These are phyloP conservation scores for Mycena capillaripes DNA, from an alignment of 768 basidiomycete genomes.

Conservation along the genomic window DNA sequence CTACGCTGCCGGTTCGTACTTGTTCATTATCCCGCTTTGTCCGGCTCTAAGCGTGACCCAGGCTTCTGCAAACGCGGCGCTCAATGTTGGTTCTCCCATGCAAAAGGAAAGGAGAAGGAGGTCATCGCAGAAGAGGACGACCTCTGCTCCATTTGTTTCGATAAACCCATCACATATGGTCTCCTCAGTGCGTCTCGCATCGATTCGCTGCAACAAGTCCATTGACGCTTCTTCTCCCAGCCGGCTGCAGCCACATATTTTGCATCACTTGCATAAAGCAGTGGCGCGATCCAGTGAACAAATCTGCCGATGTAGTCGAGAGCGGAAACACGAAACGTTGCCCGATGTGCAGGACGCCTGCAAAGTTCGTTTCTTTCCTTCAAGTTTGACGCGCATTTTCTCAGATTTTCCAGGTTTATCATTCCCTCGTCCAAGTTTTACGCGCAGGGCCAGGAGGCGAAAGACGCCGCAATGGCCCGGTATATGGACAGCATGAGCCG, in stretches of 20 bases:
- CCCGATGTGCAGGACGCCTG: slow-evolving; percentile 79
- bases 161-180: slow-evolving; percentile 78
- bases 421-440: slow-evolving; percentile 82
- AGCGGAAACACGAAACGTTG: slow-evolving; percentile 81
- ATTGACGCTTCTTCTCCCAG: slow-evolving; percentile 49
- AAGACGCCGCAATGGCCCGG: slow-evolving; percentile 61
- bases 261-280: slow-evolving; percentile 83
- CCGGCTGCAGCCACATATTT: slow-evolving; percentile 83
- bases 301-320: slow-evolving; percentile 62
- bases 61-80: slow-evolving; percentile 82
- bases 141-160: slow-evolving; percentile 81
- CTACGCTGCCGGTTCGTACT: slow-evolving; percentile 67
- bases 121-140: slow-evolving; percentile 59
- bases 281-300: slow-evolving; percentile 78
- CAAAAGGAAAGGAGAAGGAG: slow-evolving; percentile 31
- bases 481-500: slow-evolving; percentile 84
- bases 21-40: not conserved
- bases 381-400: slow-evolving; percentile 72
- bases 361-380: slow-evolving; percentile 82
- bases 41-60: slow-evolving; percentile 40
- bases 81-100: slow-evolving; percentile 83
- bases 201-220: not conserved
- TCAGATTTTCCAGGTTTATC: too few relatives aligned
- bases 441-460: slow-evolving; percentile 66
- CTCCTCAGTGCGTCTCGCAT: slow-evolving; percentile 66